Conservation (phyloP, 2,329 filamentous ascomycete species). For the Ophiocordyceps camponoti-floridani region DNA sequence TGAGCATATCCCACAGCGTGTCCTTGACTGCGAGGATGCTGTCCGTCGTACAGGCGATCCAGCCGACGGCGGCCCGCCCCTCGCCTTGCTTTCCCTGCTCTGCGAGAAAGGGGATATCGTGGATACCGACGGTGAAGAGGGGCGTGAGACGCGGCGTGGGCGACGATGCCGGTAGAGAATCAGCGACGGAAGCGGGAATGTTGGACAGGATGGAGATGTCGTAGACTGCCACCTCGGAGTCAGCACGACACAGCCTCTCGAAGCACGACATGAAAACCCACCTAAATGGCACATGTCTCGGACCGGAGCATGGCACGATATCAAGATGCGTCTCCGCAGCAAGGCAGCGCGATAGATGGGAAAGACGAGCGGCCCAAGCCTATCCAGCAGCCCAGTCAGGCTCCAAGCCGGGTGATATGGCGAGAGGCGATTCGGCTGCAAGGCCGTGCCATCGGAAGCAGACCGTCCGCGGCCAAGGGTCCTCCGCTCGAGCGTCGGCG, state of each 20-base stretch:
- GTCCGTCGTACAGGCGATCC: constrained; percentile 93
- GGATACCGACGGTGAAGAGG: constrained; percentile 84
- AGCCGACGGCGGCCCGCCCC: constrained; percentile 39
- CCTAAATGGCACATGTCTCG: constrained; percentile 78
- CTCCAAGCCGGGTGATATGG: constrained; percentile 76
- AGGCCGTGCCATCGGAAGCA: constrained; percentile 40
- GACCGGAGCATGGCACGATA: constrained; percentile 75
- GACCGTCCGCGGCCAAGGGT: constrained; percentile 39
- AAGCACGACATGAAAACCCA: constrained; percentile 23
- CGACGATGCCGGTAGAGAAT: constrained; percentile 46
- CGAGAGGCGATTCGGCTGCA: constrained; percentile 50
- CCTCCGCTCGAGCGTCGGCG: constrained; percentile 14
- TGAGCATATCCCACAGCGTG: constrained; percentile 73
- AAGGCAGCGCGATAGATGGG: constrained; percentile 78
- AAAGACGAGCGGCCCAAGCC: constrained; percentile 82
- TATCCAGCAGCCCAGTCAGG: constrained; percentile 56
- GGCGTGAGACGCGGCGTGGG: constrained; percentile 53
- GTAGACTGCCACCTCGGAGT: constrained; percentile 52
- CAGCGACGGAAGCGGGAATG: constrained; percentile 56
- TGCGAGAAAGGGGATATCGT: constrained; percentile 70
- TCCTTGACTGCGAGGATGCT: constrained; percentile 78
- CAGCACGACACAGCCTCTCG: constrained; percentile 3
- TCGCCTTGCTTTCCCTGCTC: constrained; percentile 36
- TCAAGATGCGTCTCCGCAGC: constrained; percentile 70
- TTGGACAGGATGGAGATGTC: constrained; percentile 85